Evolutionary conservation across 2,329 filamentous ascomycete species (phyloP).

Genomic region (Fusarium subglutinans): DNA sequence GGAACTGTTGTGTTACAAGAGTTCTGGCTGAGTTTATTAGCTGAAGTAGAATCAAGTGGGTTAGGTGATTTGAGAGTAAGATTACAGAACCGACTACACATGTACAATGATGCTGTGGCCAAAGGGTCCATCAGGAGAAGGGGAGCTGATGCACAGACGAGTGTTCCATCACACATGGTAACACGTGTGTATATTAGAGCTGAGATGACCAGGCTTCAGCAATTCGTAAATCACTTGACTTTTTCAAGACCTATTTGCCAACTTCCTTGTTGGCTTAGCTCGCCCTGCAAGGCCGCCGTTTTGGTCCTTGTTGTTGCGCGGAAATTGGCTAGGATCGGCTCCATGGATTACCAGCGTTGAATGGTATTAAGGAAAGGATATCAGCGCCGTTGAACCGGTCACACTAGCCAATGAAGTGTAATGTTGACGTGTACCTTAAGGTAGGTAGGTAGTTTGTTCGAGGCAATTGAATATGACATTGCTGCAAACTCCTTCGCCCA

Average conservation of each 20-base stretch:
- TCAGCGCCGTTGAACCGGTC: conserved; percentile 16
- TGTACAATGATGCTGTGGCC: conserved; percentile 20
- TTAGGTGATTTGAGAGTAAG: conserved; percentile 10
- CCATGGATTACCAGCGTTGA: not conserved
- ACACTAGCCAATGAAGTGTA: not conserved
- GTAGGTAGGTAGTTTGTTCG: not conserved
- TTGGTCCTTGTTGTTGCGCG: conserved; percentile 20
- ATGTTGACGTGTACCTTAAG: not conserved
- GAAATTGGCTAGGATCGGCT: conserved; percentile 20
- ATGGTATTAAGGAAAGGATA: not conserved
- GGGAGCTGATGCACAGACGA: not conserved
- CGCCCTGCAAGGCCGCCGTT: conserved; percentile 34
- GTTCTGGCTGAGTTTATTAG: conserved; percentile 2
- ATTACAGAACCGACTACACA: conserved; percentile 1
- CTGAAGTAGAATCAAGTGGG: conserved; percentile 18
- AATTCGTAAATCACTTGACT: conserved; percentile 6
- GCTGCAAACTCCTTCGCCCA: not conserved
- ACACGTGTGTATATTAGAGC: not conserved
- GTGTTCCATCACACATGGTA: conserved; percentile 5
- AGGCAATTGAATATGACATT: not conserved
- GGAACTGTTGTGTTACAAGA: not conserved
- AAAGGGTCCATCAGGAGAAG: not conserved
- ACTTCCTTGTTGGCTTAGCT: conserved; percentile 40
- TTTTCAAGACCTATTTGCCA: not conserved
- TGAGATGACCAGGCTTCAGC: not conserved